Evolutionary conservation across 345 rosid species (phyloP), one percentile per base, ranked within the genome.

Genomic region (Brassica cretica): DNA sequence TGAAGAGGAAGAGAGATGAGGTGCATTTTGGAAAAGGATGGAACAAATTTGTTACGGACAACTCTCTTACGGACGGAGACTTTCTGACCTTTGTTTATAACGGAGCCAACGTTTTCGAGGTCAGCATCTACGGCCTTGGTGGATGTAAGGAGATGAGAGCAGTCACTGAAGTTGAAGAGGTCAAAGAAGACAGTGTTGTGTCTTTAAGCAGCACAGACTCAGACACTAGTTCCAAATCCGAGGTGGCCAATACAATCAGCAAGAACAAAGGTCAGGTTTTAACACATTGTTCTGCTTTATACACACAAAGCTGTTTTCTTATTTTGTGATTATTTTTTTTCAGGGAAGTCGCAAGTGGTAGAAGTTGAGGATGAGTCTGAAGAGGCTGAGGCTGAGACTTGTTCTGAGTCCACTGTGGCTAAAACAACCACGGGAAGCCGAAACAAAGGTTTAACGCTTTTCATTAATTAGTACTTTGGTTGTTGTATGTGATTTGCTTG

Each of bases 21-120:
- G 67, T 64, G 25, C 16, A 14, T 19, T 66, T 78, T 29, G 67
- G 0, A 1, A 6, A 71, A 65, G 81, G 72, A 0, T 78, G 76
- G 72, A 0, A 51, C 70, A 71, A 64, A 30, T 78, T 71, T 14
- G 76, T 71, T 7, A 18, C 7, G 6, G 81, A 78, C 1, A 71
- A 78, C 5, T 41, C 33, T 41, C 37, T 78, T 14, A 10, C 0
- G 2, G 76, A 78, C 2, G 72, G 81, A 51, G 76, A 78, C n/a
- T 56, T 78, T 41, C 1, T 78, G 37, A 78, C 76, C 27, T 78
- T 78, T 8, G 76, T 56, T 14, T 78, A 78, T 58, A 1, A 78
- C 2, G 72, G 81, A 29, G 62, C 41, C 27, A 3, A 46, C 60
- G 7, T 58, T 30, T 71, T 78, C 68, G 76, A 78, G 39, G 76